Base-by-base conservation (phyloP, 306 rosid species). In the Citrullus amarus region DNA sequence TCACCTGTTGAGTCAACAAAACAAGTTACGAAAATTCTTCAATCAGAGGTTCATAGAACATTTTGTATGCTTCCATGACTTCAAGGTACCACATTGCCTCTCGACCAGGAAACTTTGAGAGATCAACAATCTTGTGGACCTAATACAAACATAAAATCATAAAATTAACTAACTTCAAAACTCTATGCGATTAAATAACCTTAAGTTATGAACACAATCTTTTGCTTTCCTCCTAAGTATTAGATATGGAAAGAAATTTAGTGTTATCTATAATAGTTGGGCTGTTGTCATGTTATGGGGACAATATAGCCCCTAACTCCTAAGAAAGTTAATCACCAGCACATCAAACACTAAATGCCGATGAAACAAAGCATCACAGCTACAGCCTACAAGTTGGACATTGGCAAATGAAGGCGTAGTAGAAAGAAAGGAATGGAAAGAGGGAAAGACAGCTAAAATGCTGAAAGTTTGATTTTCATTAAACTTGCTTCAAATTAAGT, bases 61-160 rank as follows among this genome's bases (percentile, higher is more conserved):
- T 71, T 75, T 92, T 89, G 82, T 84, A 88, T 51, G 95, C 97
- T 80, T 94, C 98, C 39, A 94, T 73, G 79, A 94, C 96, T 88
- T 94, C 98, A 18, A 94, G 95, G 83, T 90, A 87, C 97, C 98
- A 94, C 91, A 92, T 90, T 44, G 96, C 90, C 84, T 92, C 97
- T 66, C 98, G 90, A 77, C 87, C 86, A 4, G 96, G 96, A 46
- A 75, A 83, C 10, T 78, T 72, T 15, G 97, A 94, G 76, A 94
- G 96, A 86, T 94, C 98, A 79, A 92, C 96, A 83, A 94, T 89
- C 93, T 94, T 94, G 86, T 92, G 97, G 78, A 90, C 88, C 97
- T 93, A 83, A 70, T 38, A 32, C 69, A 20, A 63, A 73, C 54
- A 79, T 61, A 34, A 3, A 78, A 30, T 12, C 36, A 39, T 39